Conservation (phyloP, 2,329 filamentous ascomycete species). For the Pezicula carpinea region DNA sequence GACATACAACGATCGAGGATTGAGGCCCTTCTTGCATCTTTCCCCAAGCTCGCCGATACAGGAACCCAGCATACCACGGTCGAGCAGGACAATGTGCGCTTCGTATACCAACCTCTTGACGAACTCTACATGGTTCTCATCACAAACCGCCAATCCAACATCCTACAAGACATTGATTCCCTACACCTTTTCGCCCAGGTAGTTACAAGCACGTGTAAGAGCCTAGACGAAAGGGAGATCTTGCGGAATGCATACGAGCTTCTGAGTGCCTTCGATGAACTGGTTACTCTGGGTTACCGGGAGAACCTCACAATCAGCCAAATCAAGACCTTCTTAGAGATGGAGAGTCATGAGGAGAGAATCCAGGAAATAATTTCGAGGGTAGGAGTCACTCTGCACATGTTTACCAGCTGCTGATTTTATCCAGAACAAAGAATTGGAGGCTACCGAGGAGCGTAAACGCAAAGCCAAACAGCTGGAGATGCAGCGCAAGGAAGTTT, state of each 20-base stretch:
- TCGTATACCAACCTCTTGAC: conserved; percentile 97
- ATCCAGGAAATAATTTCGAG: conserved; percentile 97
- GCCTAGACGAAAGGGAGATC: conserved; percentile 92
- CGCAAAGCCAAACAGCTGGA: conserved; percentile 98
- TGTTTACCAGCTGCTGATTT: conserved; percentile 20
- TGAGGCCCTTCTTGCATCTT: conserved; percentile 92
- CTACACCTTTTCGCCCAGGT: conserved; percentile 97
- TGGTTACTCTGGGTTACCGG: conserved; percentile 91
- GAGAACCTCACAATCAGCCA: conserved; percentile 95
- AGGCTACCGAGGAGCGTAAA: conserved; percentile 97
- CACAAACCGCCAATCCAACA: conserved; percentile 99
- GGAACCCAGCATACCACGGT: conserved; percentile 97
- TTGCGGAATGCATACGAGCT: conserved; percentile 92
- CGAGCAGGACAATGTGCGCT: conserved; percentile 98
- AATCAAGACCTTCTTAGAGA: conserved; percentile 98
- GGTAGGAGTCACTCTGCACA: conserved; percentile 42
- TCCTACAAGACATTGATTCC: conserved; percentile 97
- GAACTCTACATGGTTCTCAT: conserved; percentile 99
- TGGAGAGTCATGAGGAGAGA: conserved; percentile 98
- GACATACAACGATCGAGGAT: conserved; percentile 97
- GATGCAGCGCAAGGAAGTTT: conserved; percentile 96
- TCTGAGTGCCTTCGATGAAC: conserved; percentile 92
- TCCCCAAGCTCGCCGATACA: conserved; percentile 94
- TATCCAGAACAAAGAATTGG: conserved; percentile 89
- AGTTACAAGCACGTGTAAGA: conserved; percentile 94